phyloP scores from a whole-genome alignment of 2,329 filamentous ascomycete species.

The Raffaelea deltoideospora region DNA sequence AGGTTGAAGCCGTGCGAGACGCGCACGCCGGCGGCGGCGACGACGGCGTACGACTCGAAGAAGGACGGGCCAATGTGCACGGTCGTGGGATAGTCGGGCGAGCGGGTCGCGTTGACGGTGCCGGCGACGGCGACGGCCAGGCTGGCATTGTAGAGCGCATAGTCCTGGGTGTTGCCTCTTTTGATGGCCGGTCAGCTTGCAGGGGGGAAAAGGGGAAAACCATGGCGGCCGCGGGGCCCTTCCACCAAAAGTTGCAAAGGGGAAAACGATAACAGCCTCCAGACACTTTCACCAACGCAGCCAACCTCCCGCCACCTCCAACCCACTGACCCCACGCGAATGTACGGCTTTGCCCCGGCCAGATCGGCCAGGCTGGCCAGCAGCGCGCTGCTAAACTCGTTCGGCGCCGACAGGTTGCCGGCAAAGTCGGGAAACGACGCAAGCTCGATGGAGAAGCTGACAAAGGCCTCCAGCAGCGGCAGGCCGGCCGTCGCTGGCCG shows the following conservation, averaged over 20 bases:
- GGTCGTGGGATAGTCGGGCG: constrained; percentile 43
- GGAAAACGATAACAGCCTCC: neutral
- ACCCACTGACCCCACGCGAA: constrained; percentile 35
- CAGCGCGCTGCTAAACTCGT: constrained; percentile 44
- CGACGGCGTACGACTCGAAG: constrained; percentile 48
- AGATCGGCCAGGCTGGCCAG: constrained; percentile 40
- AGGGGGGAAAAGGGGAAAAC: neutral
- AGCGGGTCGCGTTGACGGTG: constrained; percentile 31
- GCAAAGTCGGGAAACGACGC: constrained; percentile 35
- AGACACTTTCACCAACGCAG: too few relatives aligned
- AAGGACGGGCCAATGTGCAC: constrained; percentile 44
- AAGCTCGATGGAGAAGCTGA: constrained; percentile 31
- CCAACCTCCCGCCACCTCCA: too few relatives aligned
- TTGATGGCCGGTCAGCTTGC: neutral
- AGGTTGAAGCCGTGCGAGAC: constrained; percentile 50
- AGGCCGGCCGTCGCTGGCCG: constrained; percentile 10
- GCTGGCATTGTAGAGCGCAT: constrained; percentile 40
- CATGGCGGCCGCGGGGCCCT: too few relatives aligned
- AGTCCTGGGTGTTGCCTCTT: constrained; percentile 54
- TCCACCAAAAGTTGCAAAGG: too few relatives aligned
- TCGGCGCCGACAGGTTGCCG: constrained; percentile 39
- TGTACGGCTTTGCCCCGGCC: constrained; percentile 40
- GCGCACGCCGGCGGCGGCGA: constrained; percentile 37
- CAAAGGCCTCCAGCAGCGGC: constrained; percentile 22
- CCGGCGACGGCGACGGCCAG: constrained; percentile 35